Percentiles rank a stretch among this genome's conserved stretches.
Evolutionary conservation across 2,329 filamentous ascomycete genomes (phyloP).

Genomic region (Periconia digitata): DNA sequence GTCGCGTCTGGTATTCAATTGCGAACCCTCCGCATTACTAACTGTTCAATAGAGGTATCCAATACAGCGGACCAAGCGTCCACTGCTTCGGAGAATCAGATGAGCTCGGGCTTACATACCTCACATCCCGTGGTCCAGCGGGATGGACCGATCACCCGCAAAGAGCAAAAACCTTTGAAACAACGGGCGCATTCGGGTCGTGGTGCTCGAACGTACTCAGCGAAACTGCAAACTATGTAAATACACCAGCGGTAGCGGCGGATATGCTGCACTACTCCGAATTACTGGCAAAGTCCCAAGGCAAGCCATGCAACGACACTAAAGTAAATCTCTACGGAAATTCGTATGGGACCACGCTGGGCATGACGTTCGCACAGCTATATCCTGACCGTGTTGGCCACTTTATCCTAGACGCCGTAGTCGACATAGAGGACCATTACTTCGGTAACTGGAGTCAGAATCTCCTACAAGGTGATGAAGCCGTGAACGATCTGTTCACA

Average conservation of each 20-base stretch:
- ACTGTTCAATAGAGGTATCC: constrained; percentile 30
- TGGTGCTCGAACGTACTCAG: constrained; percentile 9
- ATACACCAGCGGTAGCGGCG: constrained; percentile 11
- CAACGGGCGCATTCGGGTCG: constrained; percentile 5
- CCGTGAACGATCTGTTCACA: constrained; percentile 51
- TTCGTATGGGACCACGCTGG: constrained; percentile 50
- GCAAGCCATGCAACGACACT: constrained; percentile 5
- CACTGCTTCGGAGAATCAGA: constrained; percentile 29
- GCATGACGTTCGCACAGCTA: constrained; percentile 48
- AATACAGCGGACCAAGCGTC: constrained; percentile 32
- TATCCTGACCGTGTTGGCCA: constrained; percentile 30
- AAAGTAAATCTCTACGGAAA: constrained; percentile 40
- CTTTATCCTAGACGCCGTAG: constrained; percentile 39
- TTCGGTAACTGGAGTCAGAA: constrained; percentile 5
- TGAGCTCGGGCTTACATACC: neutral
- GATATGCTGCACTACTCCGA: constrained; percentile 18
- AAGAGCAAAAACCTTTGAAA: constrained; percentile 2
- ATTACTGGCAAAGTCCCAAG: constrained; percentile 1
- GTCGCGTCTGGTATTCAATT: too few species aligned
- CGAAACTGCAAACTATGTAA: constrained; percentile 10
- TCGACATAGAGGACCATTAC: constrained; percentile 10
- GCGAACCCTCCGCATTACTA: too few species aligned
- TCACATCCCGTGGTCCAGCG: too few species aligned
- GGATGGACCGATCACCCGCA: too few species aligned
- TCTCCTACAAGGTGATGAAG: constrained; percentile 8